Percentiles rank a stretch among this genome's conserved stretches.
These are phyloP conservation scores for Tolypocladium ovalisporum DNA, from an alignment of 2,329 filamentous ascomycete genomes.

Conservation along the genomic window DNA sequence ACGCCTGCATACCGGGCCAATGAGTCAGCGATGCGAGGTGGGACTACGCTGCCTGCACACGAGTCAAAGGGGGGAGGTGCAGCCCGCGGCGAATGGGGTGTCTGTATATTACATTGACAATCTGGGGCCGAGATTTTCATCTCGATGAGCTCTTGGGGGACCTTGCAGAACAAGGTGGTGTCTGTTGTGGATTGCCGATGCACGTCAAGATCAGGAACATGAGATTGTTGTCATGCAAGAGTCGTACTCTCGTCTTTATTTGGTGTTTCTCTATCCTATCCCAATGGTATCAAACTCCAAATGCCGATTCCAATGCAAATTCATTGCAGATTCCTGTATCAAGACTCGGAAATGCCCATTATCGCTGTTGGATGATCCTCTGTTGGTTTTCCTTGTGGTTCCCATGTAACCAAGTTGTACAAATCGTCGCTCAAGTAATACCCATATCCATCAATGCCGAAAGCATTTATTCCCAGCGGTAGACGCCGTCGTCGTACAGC, in stretches of 20 bases:
- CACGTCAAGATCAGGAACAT: not conserved
- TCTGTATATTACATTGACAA: not conserved
- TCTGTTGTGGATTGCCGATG: not conserved
- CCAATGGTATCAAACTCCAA: not conserved
- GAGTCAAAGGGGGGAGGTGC: not conserved
- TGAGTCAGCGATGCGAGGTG: not conserved
- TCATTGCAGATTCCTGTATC: not conserved
- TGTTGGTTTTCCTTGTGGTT: not conserved
- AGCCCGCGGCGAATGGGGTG: not conserved
- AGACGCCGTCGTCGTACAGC: constrained; percentile 25
- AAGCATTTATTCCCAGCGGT: constrained; percentile 25
- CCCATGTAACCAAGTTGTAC: not conserved
- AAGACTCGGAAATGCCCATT: not conserved
- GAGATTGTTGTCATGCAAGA: not conserved
- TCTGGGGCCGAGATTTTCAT: too few relatives aligned
- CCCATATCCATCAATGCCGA: not conserved
- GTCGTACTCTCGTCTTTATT: not conserved
- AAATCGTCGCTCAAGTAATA: not conserved
- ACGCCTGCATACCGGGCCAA: not conserved
- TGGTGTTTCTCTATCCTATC: not conserved
- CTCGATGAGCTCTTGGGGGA: too few relatives aligned
- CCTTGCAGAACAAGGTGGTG: not conserved
- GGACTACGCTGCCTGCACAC: not conserved
- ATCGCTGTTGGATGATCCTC: not conserved
- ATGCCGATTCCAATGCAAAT: not conserved